These are phyloP conservation scores for Penicillium thymicola DNA, from an alignment of 2,329 filamentous ascomycete genomes.

Conservation along the genomic window DNA sequence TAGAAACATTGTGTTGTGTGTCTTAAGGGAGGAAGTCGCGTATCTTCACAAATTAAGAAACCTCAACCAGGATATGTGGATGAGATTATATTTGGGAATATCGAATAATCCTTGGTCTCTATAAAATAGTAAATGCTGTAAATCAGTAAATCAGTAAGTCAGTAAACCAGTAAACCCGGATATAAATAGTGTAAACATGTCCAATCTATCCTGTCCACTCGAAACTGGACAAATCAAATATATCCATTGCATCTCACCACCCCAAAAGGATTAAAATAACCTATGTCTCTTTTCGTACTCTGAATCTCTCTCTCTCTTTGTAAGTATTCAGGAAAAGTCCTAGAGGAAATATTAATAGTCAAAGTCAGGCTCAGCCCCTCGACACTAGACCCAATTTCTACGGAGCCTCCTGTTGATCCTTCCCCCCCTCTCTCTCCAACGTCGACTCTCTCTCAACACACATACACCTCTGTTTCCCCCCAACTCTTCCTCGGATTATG, in stretches of 20 bases:
- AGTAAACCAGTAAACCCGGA: not conserved
- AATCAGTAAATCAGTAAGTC: not conserved
- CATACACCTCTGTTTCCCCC: not conserved
- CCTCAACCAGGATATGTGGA: not conserved
- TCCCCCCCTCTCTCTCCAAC: conserved; percentile 8
- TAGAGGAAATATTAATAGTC: conserved; percentile 2
- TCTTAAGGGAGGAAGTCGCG: not conserved
- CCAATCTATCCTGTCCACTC: not conserved
- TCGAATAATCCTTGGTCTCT: not conserved
- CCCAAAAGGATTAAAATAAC: not conserved
- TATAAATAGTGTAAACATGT: not conserved
- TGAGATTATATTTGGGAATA: not conserved
- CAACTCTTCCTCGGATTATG: conserved; percentile 27
- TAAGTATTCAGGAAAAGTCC: not conserved
- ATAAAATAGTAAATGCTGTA: not conserved
- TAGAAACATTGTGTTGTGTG: not conserved
- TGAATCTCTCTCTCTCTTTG: not conserved
- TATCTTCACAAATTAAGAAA: not conserved
- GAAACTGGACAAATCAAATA: conserved; percentile 9
- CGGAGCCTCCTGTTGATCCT: conserved; percentile 27
- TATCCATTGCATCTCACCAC: not conserved
- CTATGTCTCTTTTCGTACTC: not conserved
- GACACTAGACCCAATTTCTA: conserved; percentile 21
- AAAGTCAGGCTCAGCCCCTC: conserved; percentile 17
- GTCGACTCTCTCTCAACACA: conserved; percentile 1